Evolutionary conservation across 163 green algal genomes (phyloP), one percentile per base, ranked within the genome.

Genomic region (Scenedesmus sp.): DNA sequence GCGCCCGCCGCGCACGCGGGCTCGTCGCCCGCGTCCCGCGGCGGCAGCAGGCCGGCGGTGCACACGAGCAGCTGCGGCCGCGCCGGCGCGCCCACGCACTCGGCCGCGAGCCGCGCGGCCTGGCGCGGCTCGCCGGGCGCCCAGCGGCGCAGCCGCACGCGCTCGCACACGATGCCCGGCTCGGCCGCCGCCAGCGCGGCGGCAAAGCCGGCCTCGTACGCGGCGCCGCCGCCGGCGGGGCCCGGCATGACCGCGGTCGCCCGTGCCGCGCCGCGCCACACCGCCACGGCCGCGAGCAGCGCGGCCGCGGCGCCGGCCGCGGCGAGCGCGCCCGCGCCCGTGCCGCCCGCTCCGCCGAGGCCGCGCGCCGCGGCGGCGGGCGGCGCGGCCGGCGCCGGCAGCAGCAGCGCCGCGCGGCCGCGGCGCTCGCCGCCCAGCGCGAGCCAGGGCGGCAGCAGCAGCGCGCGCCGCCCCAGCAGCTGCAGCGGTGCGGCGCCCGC

Each of bases 381-480:
- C 36, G 14, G 2, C 22, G 20, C 36, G n/a, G 56, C 22, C 63
- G 36, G 63, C 63, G 42, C 15, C 53, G 10, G 53, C 14, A 11
- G 14, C 13, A 20, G 11, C 14, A 54, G 15, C 0, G 53, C 53
- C 14, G 63, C 44, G n/a, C 47, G 51, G 26, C 34, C 10, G 4
- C 34, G 29, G 14, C 50, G 20, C 39, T 54, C n/a, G 22, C 36
- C 36, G 62, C 62, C 2, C 22, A 54, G 2, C 20, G 31, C 34
- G 34, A 70, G 62, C 62, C 62, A 70, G 1, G 62, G 62, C 36
- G 62, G 65, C 45, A 74, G 65, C 65, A 74, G 65, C 65, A 74
- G 65, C 65, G 62, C 22, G 3, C n/a, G 31, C 24, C 39, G 28
- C 9, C 65, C 65, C 10, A 51, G 47, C 65, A 63, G 26, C 48